phyloP scores from a whole-genome alignment of 2,329 filamentous ascomycete genomes.

The Hymenotorrendiella dingleyae region DNA sequence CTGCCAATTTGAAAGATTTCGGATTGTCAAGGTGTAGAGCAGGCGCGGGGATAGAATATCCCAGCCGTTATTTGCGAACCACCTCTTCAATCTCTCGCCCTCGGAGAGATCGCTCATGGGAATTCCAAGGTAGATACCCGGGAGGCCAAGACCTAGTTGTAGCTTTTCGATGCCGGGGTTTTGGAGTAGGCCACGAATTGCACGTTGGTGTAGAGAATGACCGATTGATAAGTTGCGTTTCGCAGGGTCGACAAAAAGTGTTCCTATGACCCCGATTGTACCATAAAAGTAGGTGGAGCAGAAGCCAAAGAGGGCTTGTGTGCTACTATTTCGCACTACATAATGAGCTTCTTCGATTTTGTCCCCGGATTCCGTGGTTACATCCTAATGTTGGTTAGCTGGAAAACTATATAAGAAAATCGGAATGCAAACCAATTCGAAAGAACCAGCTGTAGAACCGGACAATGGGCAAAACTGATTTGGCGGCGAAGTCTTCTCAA shows the following conservation, averaged over 20 bases:
- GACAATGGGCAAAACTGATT: conserved; percentile 58
- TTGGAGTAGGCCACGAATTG: conserved; percentile 72
- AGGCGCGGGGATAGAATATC: conserved; percentile 60
- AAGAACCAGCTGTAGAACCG: conserved; percentile 65
- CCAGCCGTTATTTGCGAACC: conserved; percentile 91
- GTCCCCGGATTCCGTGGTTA: conserved; percentile 39
- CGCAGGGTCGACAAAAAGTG: conserved; percentile 82
- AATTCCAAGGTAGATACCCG: conserved; percentile 81
- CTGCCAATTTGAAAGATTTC: conserved; percentile 52
- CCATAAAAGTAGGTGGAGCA: conserved; percentile 76
- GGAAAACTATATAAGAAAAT: background rate
- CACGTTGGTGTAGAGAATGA: conserved; percentile 79
- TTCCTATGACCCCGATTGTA: conserved; percentile 62
- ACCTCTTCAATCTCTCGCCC: conserved; percentile 48
- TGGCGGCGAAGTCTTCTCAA: conserved; percentile 61
- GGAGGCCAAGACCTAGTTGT: conserved; percentile 74
- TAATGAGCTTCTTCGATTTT: conserved; percentile 79
- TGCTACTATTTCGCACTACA: conserved; percentile 90
- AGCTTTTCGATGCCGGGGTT: conserved; percentile 69
- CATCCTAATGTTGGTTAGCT: conserved; percentile 4
- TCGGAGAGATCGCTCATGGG: conserved; percentile 55
- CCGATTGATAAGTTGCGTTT: conserved; percentile 88
- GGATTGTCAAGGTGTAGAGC: conserved; percentile 58
- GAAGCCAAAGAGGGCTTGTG: conserved; percentile 84
- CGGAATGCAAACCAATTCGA: conserved; percentile 51